Evolutionary conservation across 2,329 filamentous ascomycete species (phyloP).

Genomic region (Harringtonia lauricola): DNA sequence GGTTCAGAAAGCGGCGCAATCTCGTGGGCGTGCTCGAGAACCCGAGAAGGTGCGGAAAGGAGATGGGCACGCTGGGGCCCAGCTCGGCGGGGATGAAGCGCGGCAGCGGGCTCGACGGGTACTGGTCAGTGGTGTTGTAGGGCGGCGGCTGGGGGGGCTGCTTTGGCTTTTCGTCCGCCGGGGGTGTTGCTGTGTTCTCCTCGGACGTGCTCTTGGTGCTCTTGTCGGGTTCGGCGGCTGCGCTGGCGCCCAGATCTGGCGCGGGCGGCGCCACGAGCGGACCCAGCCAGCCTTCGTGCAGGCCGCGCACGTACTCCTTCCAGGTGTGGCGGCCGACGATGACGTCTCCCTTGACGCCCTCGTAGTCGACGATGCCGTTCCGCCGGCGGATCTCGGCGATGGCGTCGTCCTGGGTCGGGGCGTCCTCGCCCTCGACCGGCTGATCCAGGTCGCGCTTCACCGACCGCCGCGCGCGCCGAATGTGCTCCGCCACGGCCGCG

Average conservation of each 20-base stretch:
- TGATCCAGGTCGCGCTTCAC: conserved; percentile 33
- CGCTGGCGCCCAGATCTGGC: conserved; percentile 16
- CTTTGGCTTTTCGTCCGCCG: conserved; percentile 40
- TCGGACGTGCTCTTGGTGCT: conserved; percentile 48
- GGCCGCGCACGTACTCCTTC: conserved; percentile 90
- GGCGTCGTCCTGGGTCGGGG: conserved; percentile 44
- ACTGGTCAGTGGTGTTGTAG: conserved; percentile 64
- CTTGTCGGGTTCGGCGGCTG: conserved; percentile 30
- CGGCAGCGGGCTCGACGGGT: conserved; percentile 55
- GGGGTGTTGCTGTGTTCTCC: too few species aligned
- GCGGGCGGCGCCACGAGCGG: conserved; percentile 55
- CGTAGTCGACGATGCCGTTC: conserved; percentile 58
- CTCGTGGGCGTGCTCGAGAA: conserved; percentile 84
- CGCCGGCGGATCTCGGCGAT: conserved; percentile 53
- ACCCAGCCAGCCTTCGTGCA: conserved; percentile 95
- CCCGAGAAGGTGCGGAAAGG: conserved; percentile 82
- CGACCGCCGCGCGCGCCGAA: conserved; percentile 58
- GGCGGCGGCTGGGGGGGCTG: conserved; percentile 54
- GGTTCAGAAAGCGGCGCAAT: conserved; percentile 78
- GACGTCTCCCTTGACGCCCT: conserved; percentile 70
- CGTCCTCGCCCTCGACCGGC: conserved; percentile 32
- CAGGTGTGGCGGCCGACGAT: conserved; percentile 86
- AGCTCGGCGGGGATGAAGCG: conserved; percentile 57
- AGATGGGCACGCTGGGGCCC: conserved; percentile 59
- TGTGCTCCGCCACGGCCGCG: conserved; percentile 74